These are phyloP conservation scores for Candida boidinii DNA, from an alignment of 805 yeast species.

Conservation along the genomic window DNA sequence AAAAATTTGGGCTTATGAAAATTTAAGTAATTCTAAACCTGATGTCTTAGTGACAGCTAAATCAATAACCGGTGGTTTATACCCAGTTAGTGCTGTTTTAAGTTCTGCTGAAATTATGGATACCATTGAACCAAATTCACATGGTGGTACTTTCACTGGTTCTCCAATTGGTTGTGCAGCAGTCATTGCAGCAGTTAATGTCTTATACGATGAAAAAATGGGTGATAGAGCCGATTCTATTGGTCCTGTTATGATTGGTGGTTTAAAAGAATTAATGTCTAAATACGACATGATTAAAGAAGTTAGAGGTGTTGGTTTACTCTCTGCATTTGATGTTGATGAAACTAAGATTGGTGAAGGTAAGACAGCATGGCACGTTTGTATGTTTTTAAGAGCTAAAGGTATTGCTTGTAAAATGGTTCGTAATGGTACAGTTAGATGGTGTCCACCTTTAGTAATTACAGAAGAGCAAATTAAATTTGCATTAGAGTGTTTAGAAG, in stretches of 20 bases:
- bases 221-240: conserved; percentile 12
- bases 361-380: conserved; percentile 16
- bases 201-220: conserved; percentile 17
- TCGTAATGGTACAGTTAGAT: conserved; percentile 13
- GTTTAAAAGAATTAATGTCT: conserved; percentile 8
- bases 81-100: conserved; percentile 17
- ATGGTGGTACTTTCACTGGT: conserved; percentile 22
- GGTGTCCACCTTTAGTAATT: conserved; percentile 15
- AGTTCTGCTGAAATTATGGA: conserved; percentile 15
- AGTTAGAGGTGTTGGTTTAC: conserved; percentile 18
- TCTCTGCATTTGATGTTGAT: conserved; percentile 17
- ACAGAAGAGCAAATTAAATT: conserved; percentile 11
- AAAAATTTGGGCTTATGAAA: conserved; percentile 26
- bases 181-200: conserved; percentile 17
- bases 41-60: conserved; percentile 21
- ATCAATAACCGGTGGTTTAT: conserved; percentile 21
- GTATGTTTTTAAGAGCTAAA: conserved; percentile 18
- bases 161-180: conserved; percentile 20
- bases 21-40: conserved; percentile 17
- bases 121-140: conserved; percentile 18
- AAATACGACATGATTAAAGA: conserved; percentile 13
- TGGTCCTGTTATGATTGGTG: conserved; percentile 13
- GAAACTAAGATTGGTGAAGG: conserved; percentile 5
- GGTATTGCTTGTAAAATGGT: conserved; percentile 20
- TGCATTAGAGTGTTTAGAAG: conserved; percentile 11